phyloP scores from a whole-genome alignment of 768 basidiomycete species.

The Hirschioporus abietinus region DNA sequence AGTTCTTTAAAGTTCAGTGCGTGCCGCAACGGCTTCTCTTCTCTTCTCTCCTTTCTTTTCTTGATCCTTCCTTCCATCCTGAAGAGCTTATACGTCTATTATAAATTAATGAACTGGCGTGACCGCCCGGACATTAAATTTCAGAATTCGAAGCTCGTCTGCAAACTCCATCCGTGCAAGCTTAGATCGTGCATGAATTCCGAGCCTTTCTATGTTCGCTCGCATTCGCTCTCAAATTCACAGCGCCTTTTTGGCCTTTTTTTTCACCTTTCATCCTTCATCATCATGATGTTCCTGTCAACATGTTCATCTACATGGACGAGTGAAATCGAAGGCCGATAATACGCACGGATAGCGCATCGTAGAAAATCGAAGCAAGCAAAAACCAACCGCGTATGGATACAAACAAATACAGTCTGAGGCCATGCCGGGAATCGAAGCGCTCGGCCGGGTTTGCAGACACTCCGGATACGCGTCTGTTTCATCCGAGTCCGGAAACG shows the following conservation, averaged over 20 bases:
- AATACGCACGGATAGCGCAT: no score
- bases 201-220: no score
- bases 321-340: background rate
- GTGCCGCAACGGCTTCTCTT: background rate
- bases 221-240: no score
- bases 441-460: background rate
- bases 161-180: no score
- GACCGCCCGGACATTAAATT: background rate
- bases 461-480: background rate
- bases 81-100: constrained; percentile 1
- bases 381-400: background rate
- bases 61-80: background rate
- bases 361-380: background rate
- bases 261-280: no score
- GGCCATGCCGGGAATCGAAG: background rate
- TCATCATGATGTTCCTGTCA: background rate
- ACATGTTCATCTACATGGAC: background rate
- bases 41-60: background rate
- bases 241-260: no score
- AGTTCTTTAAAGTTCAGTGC: background rate
- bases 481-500: background rate
- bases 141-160: background rate
- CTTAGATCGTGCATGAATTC: no score
- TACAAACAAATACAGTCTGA: background rate
- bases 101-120: background rate